phyloP scores from a whole-genome alignment of 176 grass and related monocot species.

The Panicum miliaceum region DNA sequence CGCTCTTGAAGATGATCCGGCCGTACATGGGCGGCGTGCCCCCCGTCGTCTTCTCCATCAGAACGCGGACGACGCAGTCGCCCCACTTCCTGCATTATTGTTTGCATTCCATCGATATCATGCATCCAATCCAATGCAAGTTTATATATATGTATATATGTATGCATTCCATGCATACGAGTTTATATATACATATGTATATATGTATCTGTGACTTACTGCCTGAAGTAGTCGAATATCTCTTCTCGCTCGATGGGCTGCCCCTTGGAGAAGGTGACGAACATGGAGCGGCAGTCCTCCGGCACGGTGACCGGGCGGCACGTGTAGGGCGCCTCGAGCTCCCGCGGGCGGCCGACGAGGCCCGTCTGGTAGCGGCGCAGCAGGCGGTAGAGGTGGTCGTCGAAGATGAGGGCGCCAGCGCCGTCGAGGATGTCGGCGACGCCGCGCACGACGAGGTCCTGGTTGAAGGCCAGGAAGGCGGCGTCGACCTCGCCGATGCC shows the following conservation, averaged over 20 bases:
- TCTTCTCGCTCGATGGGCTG: slow-evolving; percentile 48
- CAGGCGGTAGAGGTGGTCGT: slow-evolving; percentile 44
- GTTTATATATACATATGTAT: not conserved
- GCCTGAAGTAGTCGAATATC: slow-evolving; percentile 64
- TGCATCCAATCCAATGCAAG: no score
- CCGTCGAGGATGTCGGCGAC: slow-evolving; percentile 45
- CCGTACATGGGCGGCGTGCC: slow-evolving; percentile 34
- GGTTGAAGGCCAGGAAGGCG: slow-evolving; percentile 58
- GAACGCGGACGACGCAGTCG: slow-evolving; percentile 41
- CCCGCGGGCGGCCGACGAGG: not conserved
- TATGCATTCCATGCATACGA: no score
- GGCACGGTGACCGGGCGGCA: not conserved
- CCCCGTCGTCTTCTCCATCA: slow-evolving; percentile 40
- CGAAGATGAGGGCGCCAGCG: slow-evolving; percentile 57
- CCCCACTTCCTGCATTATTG: slow-evolving; percentile 28
- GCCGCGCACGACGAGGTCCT: slow-evolving; percentile 44
- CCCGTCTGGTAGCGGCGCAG: slow-evolving; percentile 32
- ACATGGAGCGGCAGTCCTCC: slow-evolving; percentile 66
- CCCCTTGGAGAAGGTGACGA: slow-evolving; percentile 65
- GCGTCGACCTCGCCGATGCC: slow-evolving; percentile 37
- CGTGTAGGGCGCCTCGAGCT: slow-evolving; percentile 25
- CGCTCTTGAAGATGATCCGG: slow-evolving; percentile 49
- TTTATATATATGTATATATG: no score
- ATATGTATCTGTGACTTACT: slow-evolving; percentile 37
- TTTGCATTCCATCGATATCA: no score